Percentiles rank a stretch among this genome's conserved stretches.
Conservation (phyloP, 2,329 filamentous ascomycete species). For the Aspergillus carbonarius region DNA sequence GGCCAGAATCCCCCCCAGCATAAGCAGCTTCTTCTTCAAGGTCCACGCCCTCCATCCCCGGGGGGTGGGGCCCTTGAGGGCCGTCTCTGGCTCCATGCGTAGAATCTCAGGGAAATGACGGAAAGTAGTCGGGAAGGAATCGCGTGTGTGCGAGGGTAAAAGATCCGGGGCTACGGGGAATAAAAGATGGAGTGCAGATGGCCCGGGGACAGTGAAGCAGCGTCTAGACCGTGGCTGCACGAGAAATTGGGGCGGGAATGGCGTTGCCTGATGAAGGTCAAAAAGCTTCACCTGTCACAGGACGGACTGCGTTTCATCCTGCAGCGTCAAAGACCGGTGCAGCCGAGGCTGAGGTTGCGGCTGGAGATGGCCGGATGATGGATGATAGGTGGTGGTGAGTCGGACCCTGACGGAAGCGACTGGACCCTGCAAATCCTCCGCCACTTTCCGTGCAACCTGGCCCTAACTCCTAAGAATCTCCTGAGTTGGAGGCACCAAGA, state of each 20-base stretch:
- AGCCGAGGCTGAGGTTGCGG: neutral
- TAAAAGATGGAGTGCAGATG: conserved; percentile 1
- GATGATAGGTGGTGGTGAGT: neutral
- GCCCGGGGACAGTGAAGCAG: neutral
- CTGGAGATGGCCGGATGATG: too few species aligned
- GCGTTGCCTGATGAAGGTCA: neutral
- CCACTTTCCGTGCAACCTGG: neutral
- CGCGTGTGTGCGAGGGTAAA: neutral
- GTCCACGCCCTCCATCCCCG: conserved; percentile 31
- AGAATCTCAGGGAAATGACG: neutral
- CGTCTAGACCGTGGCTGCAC: neutral
- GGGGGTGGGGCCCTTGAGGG: conserved; percentile 18
- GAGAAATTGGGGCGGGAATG: neutral
- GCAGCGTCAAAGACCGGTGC: neutral
- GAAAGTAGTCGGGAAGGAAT: neutral
- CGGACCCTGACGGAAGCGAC: conserved; percentile 1
- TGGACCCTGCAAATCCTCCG: conserved; percentile 7
- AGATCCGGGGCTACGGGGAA: conserved; percentile 6
- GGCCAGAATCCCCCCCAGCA: conserved; percentile 23
- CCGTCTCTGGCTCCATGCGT: conserved; percentile 13
- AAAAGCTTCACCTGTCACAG: conserved; percentile 5
- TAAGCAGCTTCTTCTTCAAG: conserved; percentile 34
- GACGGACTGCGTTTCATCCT: neutral
- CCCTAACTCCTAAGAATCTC: neutral
- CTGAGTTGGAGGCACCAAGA: neutral